These are phyloP conservation scores for Dendrocalamus latiflorus DNA, from an alignment of 202 grass and related monocot genomes.

Conservation along the genomic window DNA sequence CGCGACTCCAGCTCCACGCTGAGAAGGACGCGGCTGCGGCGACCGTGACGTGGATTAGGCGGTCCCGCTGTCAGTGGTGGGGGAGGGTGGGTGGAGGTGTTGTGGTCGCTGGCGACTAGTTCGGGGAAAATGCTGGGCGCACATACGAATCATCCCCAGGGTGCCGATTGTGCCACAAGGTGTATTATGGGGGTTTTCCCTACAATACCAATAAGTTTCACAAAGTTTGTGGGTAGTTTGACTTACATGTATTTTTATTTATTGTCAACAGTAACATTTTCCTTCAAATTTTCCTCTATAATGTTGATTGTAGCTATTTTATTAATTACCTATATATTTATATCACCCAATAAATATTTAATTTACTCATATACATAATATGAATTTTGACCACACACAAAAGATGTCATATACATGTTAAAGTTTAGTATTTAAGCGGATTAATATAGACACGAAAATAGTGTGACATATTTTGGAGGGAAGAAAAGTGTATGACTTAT, in stretches of 20 bases:
- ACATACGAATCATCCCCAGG: not conserved
- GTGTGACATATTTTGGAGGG: not conserved
- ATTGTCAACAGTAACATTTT: not conserved
- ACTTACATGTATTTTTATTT: not conserved
- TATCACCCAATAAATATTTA: not conserved
- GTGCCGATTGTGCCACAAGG: too few species aligned
- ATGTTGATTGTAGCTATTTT: not conserved
- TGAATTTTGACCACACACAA: not conserved
- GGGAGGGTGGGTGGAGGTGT: constrained; percentile 3
- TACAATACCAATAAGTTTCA: too few species aligned
- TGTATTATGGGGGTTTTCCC: too few species aligned
- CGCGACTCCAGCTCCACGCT: constrained; percentile 47
- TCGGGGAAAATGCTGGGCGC: not conserved
- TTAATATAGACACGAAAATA: not conserved
- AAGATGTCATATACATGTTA: not conserved
- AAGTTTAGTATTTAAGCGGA: not conserved
- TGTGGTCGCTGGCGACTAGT: constrained; percentile 1
- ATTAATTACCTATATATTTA: not conserved
- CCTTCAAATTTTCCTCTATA: not conserved
- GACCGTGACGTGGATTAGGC: constrained; percentile 17
- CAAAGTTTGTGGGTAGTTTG: too few species aligned
- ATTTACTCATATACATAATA: not conserved
- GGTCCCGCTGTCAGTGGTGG: constrained; percentile 20
- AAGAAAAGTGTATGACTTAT: not conserved
- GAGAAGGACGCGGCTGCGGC: constrained; percentile 36